Base-by-base conservation (phyloP, 2,329 filamentous ascomycete genomes). In the Pseudonectria buxi region DNA sequence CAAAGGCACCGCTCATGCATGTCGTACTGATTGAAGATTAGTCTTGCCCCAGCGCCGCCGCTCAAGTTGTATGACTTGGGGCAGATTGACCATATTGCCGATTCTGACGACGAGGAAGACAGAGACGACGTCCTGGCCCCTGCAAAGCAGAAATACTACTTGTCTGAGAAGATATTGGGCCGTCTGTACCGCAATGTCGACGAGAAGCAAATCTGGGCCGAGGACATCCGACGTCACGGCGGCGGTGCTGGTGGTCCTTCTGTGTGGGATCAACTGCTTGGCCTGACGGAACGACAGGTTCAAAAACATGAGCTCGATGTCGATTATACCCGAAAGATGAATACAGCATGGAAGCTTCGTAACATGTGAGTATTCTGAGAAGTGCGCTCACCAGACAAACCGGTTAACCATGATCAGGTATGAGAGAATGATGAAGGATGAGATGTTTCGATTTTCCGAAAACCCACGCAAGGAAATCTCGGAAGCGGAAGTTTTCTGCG, bases 141-240 rank as follows among this genome's bases (percentile, higher is more conserved):
- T 0, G 62, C 67, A 0, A 59, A 47, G 5, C 64, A 69, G 16
- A 57, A 60, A 4, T 90, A 79, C 52, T 89, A 92, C 54, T 59
- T 58, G 24, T 87, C 81, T 2, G 47, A 76, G 0, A 86, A 85
- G 45, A 66, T 83, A 0, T 69, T 92, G 0, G 86, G 86, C 0
- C 59, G 69, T 4, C 64, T 94, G 0, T 92, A 84, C 53, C 76
- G 84, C 2, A 72, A 69, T 0, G 79, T 94, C 10, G 77, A 94
- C 46, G 86, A 92, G 56, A 67, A 69, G 30, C 69, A 71, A 34
- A 83, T 89, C 28, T 81, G 80, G 65, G 47, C 58, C 7, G 55
- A 71, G 5, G 58, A 78, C 12, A 67, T 72, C 26, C 63, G 56
- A 29, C 51, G 53, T 31, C 29, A 24, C 11, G 46, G 32, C 1